A percentile compares a stretch with the other conserved stretches of the same genome.
Evolutionary conservation across 1,139 yeast species (phyloP).

Genomic region (Meyerozyma guilliermondii): DNA sequence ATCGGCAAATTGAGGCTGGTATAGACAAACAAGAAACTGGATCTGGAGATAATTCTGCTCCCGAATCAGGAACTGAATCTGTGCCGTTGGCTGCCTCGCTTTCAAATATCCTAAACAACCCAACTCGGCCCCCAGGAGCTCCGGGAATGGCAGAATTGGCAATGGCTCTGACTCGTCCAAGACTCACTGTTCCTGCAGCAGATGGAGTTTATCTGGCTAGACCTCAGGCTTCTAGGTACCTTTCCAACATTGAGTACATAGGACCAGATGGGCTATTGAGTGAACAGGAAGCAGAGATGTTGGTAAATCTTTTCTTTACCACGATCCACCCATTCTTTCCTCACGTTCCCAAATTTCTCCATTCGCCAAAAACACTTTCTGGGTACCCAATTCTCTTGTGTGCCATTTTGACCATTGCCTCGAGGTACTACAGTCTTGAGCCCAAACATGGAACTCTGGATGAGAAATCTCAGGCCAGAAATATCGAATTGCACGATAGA

Average conservation of each 20-base stretch:
- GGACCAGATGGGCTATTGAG: slow-evolving; percentile 58
- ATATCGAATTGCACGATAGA: slow-evolving; percentile 66
- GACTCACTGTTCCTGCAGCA: slow-evolving; percentile 40
- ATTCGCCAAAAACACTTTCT: slow-evolving; percentile 59
- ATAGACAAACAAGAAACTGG: neutral
- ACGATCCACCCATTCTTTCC: slow-evolving; percentile 91
- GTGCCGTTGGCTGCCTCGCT: neutral
- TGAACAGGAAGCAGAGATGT: slow-evolving; percentile 59
- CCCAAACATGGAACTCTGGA: slow-evolving; percentile 20
- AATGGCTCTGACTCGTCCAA: slow-evolving; percentile 3
- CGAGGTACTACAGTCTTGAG: slow-evolving; percentile 64
- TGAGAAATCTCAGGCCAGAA: slow-evolving; percentile 29
- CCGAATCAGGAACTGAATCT: neutral
- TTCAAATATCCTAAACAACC: neutral
- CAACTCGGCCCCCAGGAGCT: neutral
- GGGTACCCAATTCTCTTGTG: slow-evolving; percentile 78
- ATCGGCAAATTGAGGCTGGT: slow-evolving; percentile 36
- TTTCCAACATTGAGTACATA: slow-evolving; percentile 63
- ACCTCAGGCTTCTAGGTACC: slow-evolving; percentile 47
- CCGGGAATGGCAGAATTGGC: neutral
- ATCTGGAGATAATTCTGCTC: neutral
- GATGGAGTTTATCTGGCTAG: slow-evolving; percentile 45
- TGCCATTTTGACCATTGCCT: slow-evolving; percentile 72
- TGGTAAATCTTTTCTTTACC: slow-evolving; percentile 63
- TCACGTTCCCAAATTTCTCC: slow-evolving; percentile 71